Base-by-base conservation (phyloP, 2,329 filamentous ascomycete species). In the Pezizomycotina sp. region DNA sequence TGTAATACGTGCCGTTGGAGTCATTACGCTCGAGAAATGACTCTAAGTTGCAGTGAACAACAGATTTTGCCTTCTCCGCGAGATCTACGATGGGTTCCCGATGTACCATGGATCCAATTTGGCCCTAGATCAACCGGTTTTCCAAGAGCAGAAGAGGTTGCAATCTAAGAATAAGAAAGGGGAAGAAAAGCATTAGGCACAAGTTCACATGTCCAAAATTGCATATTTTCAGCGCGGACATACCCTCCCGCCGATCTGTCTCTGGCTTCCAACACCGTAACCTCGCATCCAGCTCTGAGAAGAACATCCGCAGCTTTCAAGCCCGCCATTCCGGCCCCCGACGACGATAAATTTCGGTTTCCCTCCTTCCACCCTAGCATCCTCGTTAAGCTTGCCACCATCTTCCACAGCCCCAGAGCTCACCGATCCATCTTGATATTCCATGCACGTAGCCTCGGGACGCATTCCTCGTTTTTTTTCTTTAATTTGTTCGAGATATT, bases 61-160 rank as follows among this genome's bases (percentile, higher is more conserved):
- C 33, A 0, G 62, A 79, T 1, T 62, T 58, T 0, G 74, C 79
- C 44, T 68, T 59, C 46, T 64, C 66, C 8, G 74, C 75, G 12
- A 82, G 59, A 27, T 76, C 69, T 24, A 75, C 55, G 10, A 81
- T 77, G 0, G 77, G 74, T 50, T 82, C 73, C 63, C 1, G 68
- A 60, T 4, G 74, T 79, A 21, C 77, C 77, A 42, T 83, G 77
- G 33, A 83, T 79, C 77, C 77, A 83, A 49, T 82, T 83, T n/a
- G 77, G 74, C 1, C 77, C 77, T 32, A 46, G 36, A 21, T 46
- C 38, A 24, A 43, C 33, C 9, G 31, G 34, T 27, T 40, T 36
- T 9, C 33, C 31, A 21, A 47, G 35, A 14, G 39, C 40, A 18
- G 21, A 50, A 39, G 42, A 47, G 29, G 40, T 48, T 28, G 36